A percentile compares a stretch with the other conserved stretches of the same genome.
Conservation (phyloP, 1,139 yeast genomes). For the Blastobotrys buckinghamii region DNA sequence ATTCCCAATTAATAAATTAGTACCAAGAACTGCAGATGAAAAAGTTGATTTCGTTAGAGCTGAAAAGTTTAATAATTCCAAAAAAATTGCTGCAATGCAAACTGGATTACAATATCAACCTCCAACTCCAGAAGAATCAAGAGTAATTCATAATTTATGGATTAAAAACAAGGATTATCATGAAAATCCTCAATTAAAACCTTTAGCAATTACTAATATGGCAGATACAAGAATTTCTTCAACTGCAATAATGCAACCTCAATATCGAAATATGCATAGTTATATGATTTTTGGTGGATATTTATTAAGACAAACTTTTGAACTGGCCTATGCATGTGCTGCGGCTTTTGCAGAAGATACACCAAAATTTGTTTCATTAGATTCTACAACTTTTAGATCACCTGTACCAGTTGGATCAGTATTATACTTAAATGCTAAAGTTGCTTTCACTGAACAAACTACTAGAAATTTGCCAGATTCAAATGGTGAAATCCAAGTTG, state of each 20-base stretch:
- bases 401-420: conserved; percentile 96
- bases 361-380: conserved; percentile 84
- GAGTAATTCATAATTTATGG: conserved; percentile 75
- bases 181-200: conserved; percentile 28
- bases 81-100: conserved; percentile 67
- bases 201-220: conserved; percentile 52
- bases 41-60: conserved; percentile 84
- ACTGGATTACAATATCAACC: conserved; percentile 53
- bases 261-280: conserved; percentile 88
- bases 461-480: conserved; percentile 18
- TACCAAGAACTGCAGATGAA: conserved; percentile 68
- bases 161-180: conserved; percentile 22
- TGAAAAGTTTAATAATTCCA: conserved; percentile 80
- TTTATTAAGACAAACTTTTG: conserved; percentile 83
- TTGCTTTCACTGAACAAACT: conserved; percentile 58
- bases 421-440: conserved; percentile 69
- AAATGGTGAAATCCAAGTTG: conserved; percentile 39
- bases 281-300: conserved; percentile 95
- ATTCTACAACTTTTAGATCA: conserved; percentile 82
- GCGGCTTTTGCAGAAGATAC: conserved; percentile 80
- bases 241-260: conserved; percentile 91
- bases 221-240: conserved; percentile 63
- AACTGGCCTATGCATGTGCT: conserved; percentile 85
- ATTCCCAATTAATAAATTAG: conserved; percentile 72
- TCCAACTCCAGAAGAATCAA: conserved; percentile 64